Percentiles rank a stretch among this genome's conserved stretches.
phyloP scores from a whole-genome alignment of 352 stramenopile genomes.

The Pythium graminicola region DNA sequence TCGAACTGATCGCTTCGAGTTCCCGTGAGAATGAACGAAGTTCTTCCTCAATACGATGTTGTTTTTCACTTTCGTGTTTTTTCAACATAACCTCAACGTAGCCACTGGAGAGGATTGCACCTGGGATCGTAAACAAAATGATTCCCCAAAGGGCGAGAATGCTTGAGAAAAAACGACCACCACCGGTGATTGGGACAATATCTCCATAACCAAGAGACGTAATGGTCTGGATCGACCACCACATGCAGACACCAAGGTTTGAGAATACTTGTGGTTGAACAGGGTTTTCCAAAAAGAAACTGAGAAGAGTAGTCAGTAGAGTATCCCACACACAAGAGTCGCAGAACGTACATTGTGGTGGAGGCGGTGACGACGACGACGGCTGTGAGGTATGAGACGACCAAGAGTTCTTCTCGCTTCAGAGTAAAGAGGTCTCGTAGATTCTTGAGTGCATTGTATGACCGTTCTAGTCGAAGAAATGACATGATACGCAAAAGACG shows the following conservation, averaged over 20 bases:
- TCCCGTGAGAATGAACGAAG: slow-evolving; percentile 50
- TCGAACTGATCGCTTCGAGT: slow-evolving; percentile 42
- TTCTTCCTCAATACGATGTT: slow-evolving; percentile 43
- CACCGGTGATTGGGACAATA: slow-evolving; percentile 69
- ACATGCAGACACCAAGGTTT: slow-evolving; percentile 65
- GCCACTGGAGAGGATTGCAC: slow-evolving; percentile 68
- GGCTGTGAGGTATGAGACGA: slow-evolving; percentile 74
- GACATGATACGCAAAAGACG: slow-evolving; percentile 73
- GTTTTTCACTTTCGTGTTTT: slow-evolving; percentile 46
- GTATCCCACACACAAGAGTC: neutral
- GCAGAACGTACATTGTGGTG: slow-evolving; percentile 63
- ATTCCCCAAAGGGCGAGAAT: slow-evolving; percentile 79
- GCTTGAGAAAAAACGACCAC: slow-evolving; percentile 62
- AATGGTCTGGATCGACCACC: slow-evolving; percentile 80
- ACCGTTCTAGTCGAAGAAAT: slow-evolving; percentile 70
- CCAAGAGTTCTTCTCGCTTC: slow-evolving; percentile 70
- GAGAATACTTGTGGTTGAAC: slow-evolving; percentile 72
- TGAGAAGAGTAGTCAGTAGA: slow-evolving; percentile 10
- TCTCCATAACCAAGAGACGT: slow-evolving; percentile 83
- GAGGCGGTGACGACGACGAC: slow-evolving; percentile 74
- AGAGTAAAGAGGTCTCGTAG: slow-evolving; percentile 62
- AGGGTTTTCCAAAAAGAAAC: slow-evolving; percentile 75
- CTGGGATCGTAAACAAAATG: slow-evolving; percentile 80
- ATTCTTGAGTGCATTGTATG: slow-evolving; percentile 74
- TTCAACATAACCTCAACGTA: slow-evolving; percentile 86